These are phyloP conservation scores for Cladosporium sp. DNA, from an alignment of 2,329 filamentous ascomycete genomes.

Conservation along the genomic window DNA sequence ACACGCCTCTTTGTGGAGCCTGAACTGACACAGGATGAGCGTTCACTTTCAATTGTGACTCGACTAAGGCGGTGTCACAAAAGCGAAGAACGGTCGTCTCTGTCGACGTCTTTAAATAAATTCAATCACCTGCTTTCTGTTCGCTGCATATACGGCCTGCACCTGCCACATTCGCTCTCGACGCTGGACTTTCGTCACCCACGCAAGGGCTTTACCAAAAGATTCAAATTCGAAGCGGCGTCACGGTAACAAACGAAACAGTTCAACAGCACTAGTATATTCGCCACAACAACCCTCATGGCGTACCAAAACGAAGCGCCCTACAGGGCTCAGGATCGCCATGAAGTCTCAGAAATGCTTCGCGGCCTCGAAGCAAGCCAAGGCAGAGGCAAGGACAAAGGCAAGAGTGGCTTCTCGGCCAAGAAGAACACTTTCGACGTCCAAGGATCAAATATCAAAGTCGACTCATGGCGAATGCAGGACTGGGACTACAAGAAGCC, in stretches of 20 bases:
- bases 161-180: not conserved
- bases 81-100: not conserved
- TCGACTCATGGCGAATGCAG: constrained; percentile 88
- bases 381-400: constrained; percentile 41
- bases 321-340: constrained; percentile 63
- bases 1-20: not conserved
- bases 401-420: constrained; percentile 61
- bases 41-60: constrained; percentile 5
- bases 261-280: not conserved
- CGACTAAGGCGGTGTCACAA: constrained; percentile 6
- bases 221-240: constrained; percentile 4
- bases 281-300: constrained; percentile 37
- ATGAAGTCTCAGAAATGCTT: constrained; percentile 63
- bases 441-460: constrained; percentile 58
- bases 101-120: no score
- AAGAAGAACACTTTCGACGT: constrained; percentile 77
- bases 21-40: no score
- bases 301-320: constrained; percentile 52
- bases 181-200: not conserved
- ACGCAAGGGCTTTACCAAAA: constrained; percentile 2
- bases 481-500: constrained; percentile 94
- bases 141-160: no score
- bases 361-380: constrained; percentile 56
- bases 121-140: no score
- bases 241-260: not conserved